Evolutionary conservation across 768 basidiomycete species (phyloP).

Genomic region (Serendipita sp.): DNA sequence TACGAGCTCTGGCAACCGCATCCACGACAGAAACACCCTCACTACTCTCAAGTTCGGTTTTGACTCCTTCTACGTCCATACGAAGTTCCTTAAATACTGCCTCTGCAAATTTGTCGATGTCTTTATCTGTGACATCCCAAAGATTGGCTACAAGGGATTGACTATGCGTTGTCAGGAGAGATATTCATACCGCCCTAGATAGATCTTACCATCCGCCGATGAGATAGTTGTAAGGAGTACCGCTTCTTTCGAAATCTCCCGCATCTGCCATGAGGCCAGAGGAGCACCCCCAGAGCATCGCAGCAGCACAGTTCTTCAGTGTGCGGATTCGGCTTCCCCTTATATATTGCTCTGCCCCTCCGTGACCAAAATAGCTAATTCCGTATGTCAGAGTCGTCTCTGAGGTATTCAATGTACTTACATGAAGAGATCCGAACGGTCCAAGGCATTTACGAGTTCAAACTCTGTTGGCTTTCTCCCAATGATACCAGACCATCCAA

Average conservation of each 20-base stretch:
- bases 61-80: constrained; percentile 25
- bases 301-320: constrained; percentile 72
- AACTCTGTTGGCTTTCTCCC: constrained; percentile 70
- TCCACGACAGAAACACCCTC: constrained; percentile 38
- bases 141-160: constrained; percentile 87
- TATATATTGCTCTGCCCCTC: constrained; percentile 87
- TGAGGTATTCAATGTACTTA: constrained; percentile 29
- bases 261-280: constrained; percentile 76
- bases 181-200: neutral
- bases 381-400: neutral
- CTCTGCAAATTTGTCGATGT: constrained; percentile 86
- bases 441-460: constrained; percentile 60
- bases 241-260: constrained; percentile 86
- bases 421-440: constrained; percentile 74
- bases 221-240: constrained; percentile 92
- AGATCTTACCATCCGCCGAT: constrained; percentile 81
- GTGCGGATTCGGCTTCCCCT: constrained; percentile 74
- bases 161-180: constrained; percentile 24
- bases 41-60: neutral
- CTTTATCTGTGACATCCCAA: constrained; percentile 97
- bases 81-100: constrained; percentile 61
- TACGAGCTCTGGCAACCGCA: constrained; percentile 67
- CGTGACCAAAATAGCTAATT: constrained; percentile 88
- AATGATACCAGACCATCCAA: constrained; percentile 73
- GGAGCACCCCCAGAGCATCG: constrained; percentile 98